A percentile compares a stretch with the other conserved stretches of the same genome.
These are phyloP conservation scores for Thelonectria rubi DNA, from an alignment of 2,329 filamentous ascomycete genomes.

Conservation along the genomic window DNA sequence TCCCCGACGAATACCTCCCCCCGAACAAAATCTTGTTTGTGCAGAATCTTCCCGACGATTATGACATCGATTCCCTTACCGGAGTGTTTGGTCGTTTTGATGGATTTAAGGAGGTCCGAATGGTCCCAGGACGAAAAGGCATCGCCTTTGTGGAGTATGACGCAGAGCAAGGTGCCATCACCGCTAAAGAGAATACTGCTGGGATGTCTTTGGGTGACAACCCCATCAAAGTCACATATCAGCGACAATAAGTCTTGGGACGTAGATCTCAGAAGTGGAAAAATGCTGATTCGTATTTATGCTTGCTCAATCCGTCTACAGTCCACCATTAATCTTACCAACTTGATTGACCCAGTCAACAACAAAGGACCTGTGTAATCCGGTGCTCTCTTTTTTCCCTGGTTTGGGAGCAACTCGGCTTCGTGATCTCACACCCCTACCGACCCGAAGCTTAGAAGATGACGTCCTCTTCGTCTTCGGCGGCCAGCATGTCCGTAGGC, in stretches of 20 bases:
- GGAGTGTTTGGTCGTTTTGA: constrained; percentile 89
- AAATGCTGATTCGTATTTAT: neutral
- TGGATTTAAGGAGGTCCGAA: constrained; percentile 90
- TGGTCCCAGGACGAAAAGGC: constrained; percentile 85
- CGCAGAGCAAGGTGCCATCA: constrained; percentile 86
- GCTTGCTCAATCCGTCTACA: neutral
- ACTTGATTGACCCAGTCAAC: neutral
- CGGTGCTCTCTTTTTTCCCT: neutral
- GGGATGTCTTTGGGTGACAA: constrained; percentile 82
- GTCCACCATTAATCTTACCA: neutral
- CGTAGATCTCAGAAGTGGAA: neutral
- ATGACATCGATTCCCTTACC: constrained; percentile 81
- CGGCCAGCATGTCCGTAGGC: constrained; percentile 74
- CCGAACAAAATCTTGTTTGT: constrained; percentile 97
- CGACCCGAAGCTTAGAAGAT: constrained; percentile 72
- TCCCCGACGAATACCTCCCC: constrained; percentile 97
- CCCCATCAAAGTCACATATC: constrained; percentile 94
- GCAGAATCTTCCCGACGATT: constrained; percentile 89
- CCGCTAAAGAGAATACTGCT: constrained; percentile 91
- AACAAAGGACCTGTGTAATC: neutral
- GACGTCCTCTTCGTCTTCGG: constrained; percentile 82
- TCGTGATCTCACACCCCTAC: neutral
- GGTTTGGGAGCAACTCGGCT: neutral
- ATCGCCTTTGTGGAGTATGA: constrained; percentile 99
- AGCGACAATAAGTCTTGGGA: constrained; percentile 72